These are phyloP conservation scores for Fomitopsis pulvina DNA, from an alignment of 768 basidiomycete genomes.

Conservation along the genomic window DNA sequence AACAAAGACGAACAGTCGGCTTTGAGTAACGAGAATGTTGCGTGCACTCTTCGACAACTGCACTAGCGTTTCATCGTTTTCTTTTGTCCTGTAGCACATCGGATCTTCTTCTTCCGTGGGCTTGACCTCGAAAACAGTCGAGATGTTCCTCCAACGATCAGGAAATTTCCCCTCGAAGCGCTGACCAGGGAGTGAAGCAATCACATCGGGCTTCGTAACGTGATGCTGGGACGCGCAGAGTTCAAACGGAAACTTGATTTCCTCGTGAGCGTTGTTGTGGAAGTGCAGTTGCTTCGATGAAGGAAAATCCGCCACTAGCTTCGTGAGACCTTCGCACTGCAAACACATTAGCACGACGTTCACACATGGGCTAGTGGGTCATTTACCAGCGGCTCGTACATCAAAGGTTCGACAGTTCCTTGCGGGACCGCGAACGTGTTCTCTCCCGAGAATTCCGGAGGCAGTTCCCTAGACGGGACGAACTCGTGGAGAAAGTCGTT, in stretches of 20 bases:
- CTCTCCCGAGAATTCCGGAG: background rate
- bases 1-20: conserved; percentile 6
- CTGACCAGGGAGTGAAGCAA: conserved; percentile 2
- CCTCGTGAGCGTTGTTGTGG: background rate
- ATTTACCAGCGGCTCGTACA: conserved; percentile 3
- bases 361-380: background rate
- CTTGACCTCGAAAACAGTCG: conserved; percentile 7
- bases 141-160: conserved; percentile 4
- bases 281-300: background rate
- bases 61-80: background rate
- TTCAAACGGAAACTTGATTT: background rate
- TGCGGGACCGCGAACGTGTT: background rate
- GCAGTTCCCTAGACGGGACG: background rate
- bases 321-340: background rate
- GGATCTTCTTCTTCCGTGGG: background rate
- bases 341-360: background rate
- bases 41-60: conserved; percentile 10
- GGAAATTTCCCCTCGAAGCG: background rate
- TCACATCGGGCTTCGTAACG: conserved; percentile 1
- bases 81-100: background rate
- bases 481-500: background rate
- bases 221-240: background rate
- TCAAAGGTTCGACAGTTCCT: background rate
- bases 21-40: conserved; percentile 8
- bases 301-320: background rate